Evolutionary conservation across 2,329 filamentous ascomycete species (phyloP).

Genomic region (Leptographium radiaticola): DNA sequence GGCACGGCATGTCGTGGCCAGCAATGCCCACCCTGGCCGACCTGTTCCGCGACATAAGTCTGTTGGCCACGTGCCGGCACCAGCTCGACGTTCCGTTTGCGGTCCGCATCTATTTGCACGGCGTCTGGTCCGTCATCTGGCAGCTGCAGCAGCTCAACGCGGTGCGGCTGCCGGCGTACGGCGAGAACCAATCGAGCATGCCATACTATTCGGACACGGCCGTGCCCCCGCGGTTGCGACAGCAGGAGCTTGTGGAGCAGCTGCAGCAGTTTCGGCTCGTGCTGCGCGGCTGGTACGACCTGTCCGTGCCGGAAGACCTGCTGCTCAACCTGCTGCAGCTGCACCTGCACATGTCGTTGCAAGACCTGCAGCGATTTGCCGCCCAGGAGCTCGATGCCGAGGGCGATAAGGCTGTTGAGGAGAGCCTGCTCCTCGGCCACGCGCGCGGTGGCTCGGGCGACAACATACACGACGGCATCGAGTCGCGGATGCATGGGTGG

Average conservation of each 20-base stretch:
- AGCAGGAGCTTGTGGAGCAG: slow-evolving; percentile 47
- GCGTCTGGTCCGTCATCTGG: slow-evolving; percentile 51
- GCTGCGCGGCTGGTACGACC: slow-evolving; percentile 27
- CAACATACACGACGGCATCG: not conserved
- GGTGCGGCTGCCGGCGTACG: slow-evolving; percentile 18
- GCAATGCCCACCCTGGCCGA: slow-evolving; percentile 40
- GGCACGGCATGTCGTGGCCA: not conserved
- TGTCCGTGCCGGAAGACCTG: slow-evolving; percentile 31
- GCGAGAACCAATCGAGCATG: too few relatives aligned
- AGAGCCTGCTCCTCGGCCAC: too few relatives aligned
- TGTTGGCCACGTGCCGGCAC: slow-evolving; percentile 33
- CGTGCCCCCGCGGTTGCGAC: slow-evolving; percentile 37
- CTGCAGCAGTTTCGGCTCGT: slow-evolving; percentile 34
- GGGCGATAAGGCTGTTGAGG: slow-evolving; percentile 18
- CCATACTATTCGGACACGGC: not conserved
- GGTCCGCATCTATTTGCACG: slow-evolving; percentile 48
- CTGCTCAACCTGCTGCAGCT: slow-evolving; percentile 42
- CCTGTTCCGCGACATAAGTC: slow-evolving; percentile 41
- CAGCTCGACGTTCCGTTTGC: slow-evolving; percentile 43
- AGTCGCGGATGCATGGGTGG: slow-evolving; percentile 23
- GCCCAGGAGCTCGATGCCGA: slow-evolving; percentile 28
- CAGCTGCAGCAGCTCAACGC: slow-evolving; percentile 50
- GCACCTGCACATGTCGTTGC: slow-evolving; percentile 50
- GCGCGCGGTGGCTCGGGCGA: not conserved
- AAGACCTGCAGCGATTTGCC: slow-evolving; percentile 52